Evolutionary conservation across 2,329 filamentous ascomycete genomes (phyloP).

Genomic region (Teratosphaeria gauchensis): DNA sequence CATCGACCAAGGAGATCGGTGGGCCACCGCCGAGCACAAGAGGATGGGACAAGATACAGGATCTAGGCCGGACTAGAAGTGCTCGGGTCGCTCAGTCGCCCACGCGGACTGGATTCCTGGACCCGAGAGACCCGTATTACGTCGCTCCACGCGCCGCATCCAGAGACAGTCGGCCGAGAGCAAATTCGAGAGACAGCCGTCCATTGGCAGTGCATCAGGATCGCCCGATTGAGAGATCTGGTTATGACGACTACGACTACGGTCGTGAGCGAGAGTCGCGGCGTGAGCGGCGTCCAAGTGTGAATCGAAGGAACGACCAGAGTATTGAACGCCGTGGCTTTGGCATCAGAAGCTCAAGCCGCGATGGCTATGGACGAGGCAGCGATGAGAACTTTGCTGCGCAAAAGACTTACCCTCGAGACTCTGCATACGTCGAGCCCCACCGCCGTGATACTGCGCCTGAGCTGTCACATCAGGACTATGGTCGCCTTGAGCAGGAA

Average conservation of each 20-base stretch:
- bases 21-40: conserved; percentile 57
- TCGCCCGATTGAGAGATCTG: conserved; percentile 30
- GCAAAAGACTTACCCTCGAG: conserved; percentile 24
- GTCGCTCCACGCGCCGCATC: conserved; percentile 24
- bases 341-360: conserved; percentile 30
- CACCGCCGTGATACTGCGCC: conserved; percentile 21
- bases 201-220: conserved; percentile 41
- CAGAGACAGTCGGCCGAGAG: conserved; percentile 26
- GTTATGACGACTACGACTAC: conserved; percentile 28
- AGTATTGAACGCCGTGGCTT: conserved; percentile 39
- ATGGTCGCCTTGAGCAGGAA: neutral
- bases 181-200: conserved; percentile 3
- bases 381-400: conserved; percentile 34
- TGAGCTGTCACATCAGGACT: conserved; percentile 14
- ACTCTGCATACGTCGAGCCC: conserved; percentile 20
- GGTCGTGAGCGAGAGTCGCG: conserved; percentile 13
- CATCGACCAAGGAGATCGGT: conserved; percentile 26
- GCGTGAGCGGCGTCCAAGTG: conserved; percentile 26
- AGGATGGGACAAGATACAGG: conserved; percentile 60
- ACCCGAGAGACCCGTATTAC: conserved; percentile 30
- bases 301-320: conserved; percentile 29
- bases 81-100: conserved; percentile 29
- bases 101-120: conserved; percentile 16
- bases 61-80: conserved; percentile 35
- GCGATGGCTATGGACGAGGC: conserved; percentile 21